Base-by-base conservation (phyloP, 495 filamentous ascomycete genomes). In the Aspergillus indologenus region DNA sequence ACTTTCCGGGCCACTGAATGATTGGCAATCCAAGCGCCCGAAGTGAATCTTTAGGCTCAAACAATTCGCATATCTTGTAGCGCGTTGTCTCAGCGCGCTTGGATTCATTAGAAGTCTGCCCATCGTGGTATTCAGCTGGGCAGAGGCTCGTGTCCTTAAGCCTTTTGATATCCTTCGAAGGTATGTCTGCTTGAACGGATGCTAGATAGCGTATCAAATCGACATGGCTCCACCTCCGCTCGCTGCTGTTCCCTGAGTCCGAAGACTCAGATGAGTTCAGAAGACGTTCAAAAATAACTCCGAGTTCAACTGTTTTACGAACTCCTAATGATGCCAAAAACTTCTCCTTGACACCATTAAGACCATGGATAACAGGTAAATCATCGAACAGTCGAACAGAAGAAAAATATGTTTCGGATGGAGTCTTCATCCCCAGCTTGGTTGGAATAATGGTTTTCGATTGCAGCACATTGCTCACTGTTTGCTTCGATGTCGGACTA, bases 381-480 rank as follows among this genome's bases (percentile, higher is more conserved):
- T 99, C 95, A 57, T 95, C 88, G 67, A 99, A 99, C 8, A 98
- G 77, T 64, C 90, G 93, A 20, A 98, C 95, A 15, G 83, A 87
- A n/a, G 86, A 82, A 67, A 99, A 96, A 70, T 96, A 99, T 0
- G 95, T 85, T 61, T 98, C 92, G 14, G 74, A 73, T 20, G 95
- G 95, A 65, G 83, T 88, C 62, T 80, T 89, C 93, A 98, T 93
- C 11, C 95, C 95, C 61, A 87, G 70, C 66, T 87, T 96, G 0
- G 95, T 98, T 0, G 95, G 95, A 59, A 99, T 92, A 23, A 94
- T 81, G 3, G 90, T 87, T 29, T 86, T 78, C 22, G 80, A 75
- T 45, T 82, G 79, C 11, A 98, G 73, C 8, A 88, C 69, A 12
- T 79, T 74, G 17, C 84, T 67, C 15, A 96, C 73, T 15, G 81